Conservation (phyloP, 495 filamentous ascomycete species). For the Delitschia confertaspora region DNA sequence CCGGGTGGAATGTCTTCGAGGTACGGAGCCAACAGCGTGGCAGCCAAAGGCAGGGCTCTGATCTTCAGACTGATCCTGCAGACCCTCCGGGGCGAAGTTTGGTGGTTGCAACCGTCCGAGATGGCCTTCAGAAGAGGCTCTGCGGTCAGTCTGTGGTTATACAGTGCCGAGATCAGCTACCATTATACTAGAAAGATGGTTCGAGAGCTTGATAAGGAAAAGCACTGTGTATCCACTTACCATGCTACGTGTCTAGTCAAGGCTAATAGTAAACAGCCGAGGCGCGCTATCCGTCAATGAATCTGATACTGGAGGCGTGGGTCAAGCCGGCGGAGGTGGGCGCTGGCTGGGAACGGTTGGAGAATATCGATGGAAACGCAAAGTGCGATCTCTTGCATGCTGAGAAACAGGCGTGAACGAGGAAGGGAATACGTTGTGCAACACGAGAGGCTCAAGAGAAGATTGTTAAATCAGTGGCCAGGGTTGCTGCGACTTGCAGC, state of each 20-base stretch:
- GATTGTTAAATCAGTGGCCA: constrained; percentile 10
- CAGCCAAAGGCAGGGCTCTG: background rate
- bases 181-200: constrained; percentile 1
- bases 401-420: constrained; percentile 16
- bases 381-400: constrained; percentile 27
- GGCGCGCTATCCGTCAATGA: constrained; percentile 25
- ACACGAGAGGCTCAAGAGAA: constrained; percentile 16
- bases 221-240: constrained; percentile 21
- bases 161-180: constrained; percentile 6
- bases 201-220: background rate
- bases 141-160: constrained; percentile 20
- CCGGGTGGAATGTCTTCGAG: constrained; percentile 12
- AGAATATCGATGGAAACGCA: constrained; percentile 16
- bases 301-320: constrained; percentile 25
- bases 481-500: constrained; percentile 14
- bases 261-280: constrained; percentile 6
- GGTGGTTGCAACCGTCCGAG: constrained; percentile 5
- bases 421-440: constrained; percentile 23
- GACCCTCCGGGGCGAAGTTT: constrained; percentile 1
- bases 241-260: constrained; percentile 24
- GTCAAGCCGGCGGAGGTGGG: background rate
- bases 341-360: constrained; percentile 6
- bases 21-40: background rate
- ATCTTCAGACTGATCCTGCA: background rate
- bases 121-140: constrained; percentile 15